phyloP scores from a whole-genome alignment of 1,139 yeast species.

The Pichia kudriavzevii region DNA sequence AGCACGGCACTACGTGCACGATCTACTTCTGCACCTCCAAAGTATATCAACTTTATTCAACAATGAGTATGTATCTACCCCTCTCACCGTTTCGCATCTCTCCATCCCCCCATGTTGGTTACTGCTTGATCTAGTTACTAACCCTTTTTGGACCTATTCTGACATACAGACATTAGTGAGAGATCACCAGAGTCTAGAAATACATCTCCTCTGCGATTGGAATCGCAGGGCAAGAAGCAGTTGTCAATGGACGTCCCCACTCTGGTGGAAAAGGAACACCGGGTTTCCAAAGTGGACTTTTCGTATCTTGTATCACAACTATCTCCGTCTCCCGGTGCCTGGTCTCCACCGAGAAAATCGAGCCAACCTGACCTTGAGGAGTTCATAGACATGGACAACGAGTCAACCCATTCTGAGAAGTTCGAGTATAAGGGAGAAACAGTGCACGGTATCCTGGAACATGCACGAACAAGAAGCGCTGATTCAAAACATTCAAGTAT shows the following conservation, averaged over 20 bases:
- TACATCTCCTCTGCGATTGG: constrained; percentile 3
- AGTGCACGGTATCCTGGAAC: constrained; percentile 7
- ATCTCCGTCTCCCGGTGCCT: constrained; percentile 25
- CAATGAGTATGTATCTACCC: no score
- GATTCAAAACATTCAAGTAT: constrained; percentile 1
- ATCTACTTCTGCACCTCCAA: no score
- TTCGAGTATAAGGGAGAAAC: neutral
- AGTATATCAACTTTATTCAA: no score
- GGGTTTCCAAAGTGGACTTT: constrained; percentile 20
- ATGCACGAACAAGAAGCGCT: neutral
- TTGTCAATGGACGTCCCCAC: neutral
- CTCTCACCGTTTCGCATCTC: no score
- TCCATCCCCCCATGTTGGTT: no score
- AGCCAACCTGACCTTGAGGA: no score
- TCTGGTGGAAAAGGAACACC: constrained; percentile 1
- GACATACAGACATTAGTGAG: no score
- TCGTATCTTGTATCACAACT: constrained; percentile 21
- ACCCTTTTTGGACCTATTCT: no score
- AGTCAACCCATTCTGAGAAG: constrained; percentile 1
- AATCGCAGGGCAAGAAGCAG: neutral
- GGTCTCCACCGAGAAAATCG: constrained; percentile 17
- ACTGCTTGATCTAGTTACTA: no score
- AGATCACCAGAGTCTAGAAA: constrained; percentile 1
- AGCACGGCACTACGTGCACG: no score
- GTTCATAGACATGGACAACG: no score